Evolutionary conservation across 306 rosid genomes (phyloP), one percentile per base, ranked within the genome.

Genomic region (Pyrus bretschneideri): DNA sequence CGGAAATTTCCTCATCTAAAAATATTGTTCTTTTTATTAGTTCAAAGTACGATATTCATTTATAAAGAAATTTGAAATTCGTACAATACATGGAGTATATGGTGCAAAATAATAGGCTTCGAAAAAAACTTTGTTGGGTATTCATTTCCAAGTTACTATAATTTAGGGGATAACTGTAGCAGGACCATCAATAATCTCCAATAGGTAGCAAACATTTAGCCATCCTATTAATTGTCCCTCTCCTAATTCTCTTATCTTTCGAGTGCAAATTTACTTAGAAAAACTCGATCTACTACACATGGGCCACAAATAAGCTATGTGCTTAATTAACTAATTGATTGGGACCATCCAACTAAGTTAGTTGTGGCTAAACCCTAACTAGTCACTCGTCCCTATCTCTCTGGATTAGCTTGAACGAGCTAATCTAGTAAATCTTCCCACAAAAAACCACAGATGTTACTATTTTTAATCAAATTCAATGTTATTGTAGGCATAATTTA

Each of bases 291-390:
- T 27, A 23, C 51, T 51, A 22, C 51, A 14, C 14, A 22, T 42
- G 21, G 29, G 54, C 23, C 25, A 29, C 22, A 25, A 51, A 72
- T 42, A 57, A 66, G 64, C 31, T 70, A 58, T 22, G 67, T 44
- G 49, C 75, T 59, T 45, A 51, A 33, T 8, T 75, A 69, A 84
- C 54, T 44, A 25, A 29, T 25, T 65, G 85, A 89, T 63, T 76
- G 40, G 52, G 83, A 84, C 89, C 69, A 83, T 45, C 75, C 80
- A 86, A 11, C 2, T 70, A 80, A 82, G 78, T 62, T 82, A 65
- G 70, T 65, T 60, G 70, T 23, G 40, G 27, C 64, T 54, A 38
- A 57, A 74, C 64, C 76, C 74, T 55, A 12, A 27, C 15, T 54
- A 54, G 70, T 71, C 65, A 73, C 81, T 69, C n/a, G 11, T 73